Conservation (phyloP, 768 basidiomycete species). For the Pluteus cervinus region DNA sequence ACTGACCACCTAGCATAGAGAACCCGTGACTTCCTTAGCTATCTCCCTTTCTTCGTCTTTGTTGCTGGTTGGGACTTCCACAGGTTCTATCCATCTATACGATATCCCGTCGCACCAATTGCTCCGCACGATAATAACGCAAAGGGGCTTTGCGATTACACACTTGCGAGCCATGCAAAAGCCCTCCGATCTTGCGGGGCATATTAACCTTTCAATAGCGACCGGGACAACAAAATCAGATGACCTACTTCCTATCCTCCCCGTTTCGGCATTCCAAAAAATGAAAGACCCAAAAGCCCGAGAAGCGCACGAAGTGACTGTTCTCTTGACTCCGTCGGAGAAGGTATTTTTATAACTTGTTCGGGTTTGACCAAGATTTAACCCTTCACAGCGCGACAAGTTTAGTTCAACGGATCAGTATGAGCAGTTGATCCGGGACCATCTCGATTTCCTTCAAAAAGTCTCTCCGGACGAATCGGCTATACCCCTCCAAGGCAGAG, state of each 20-base stretch:
- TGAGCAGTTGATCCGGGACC: constrained; percentile 58
- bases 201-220: constrained; percentile 52
- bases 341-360: no score
- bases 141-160: constrained; percentile 65
- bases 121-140: constrained; percentile 72
- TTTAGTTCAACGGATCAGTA: no score
- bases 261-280: constrained; percentile 66
- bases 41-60: constrained; percentile 75
- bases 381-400: no score
- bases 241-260: constrained; percentile 60
- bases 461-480: constrained; percentile 17
- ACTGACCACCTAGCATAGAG: constrained; percentile 32
- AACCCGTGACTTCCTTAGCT: constrained; percentile 65
- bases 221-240: constrained; percentile 31
- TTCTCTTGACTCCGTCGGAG: constrained; percentile 47
- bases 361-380: no score
- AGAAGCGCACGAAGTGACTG: constrained; percentile 64
- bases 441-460: constrained; percentile 56
- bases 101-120: constrained; percentile 89
- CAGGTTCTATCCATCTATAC: constrained; percentile 73
- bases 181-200: constrained; percentile 83
- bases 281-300: constrained; percentile 62
- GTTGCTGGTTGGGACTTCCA: constrained; percentile 75
- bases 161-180: constrained; percentile 74
- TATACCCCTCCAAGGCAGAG: constrained; percentile 43